Evolutionary conservation across 805 yeast genomes (phyloP), one percentile per base, ranked within the genome.

Genomic region (Starmerella sp.): DNA sequence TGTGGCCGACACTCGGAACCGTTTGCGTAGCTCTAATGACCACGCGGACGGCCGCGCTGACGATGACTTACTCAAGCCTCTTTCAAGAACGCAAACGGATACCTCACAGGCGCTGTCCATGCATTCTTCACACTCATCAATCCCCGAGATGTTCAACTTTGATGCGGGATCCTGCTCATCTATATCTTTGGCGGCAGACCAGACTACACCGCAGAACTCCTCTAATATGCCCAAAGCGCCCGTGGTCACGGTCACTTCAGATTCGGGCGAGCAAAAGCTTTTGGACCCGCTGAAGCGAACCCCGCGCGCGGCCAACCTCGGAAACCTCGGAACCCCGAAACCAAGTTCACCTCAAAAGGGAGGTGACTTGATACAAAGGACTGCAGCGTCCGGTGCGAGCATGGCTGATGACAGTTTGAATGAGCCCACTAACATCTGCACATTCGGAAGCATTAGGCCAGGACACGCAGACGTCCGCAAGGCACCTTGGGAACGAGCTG

Each of bases 1-100:
- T 29, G 56, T 58, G 28, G 54, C 57, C 6, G 56, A 49, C 28
- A 53, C 57, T 8, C 47, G 57, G 57, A 58, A 58, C 42, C 48
- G 59, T 7, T 28, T 58, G 48, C 50, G 56, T 47, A 22, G 37
- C 17, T 41, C 22, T 17, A 43, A 39, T 15, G 43, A 39, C 15
- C 29, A n/a, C 9, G 10, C 43, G 7, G 44, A 31, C 39, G 38
- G 14, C 30, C 44, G 22, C 8, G 49, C 13, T 31, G 49, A 39
- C 14, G 54, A 36, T 17, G 53, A 38, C 32, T 32, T 17, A 22
- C 37, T 30, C 54, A 29, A 41, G 39, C 54, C 54, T 44, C 32
- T 51, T 8, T 2, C 52, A 11, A 42, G 13, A 10, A 32, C 38
- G 15, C 34, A n/a, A 15, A 38, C 51, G 34, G 13, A 36, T 15